Evolutionary conservation across 1,284 basidiomycete genomes (phyloP).

Genomic region (Filobasidium uniguttulatum): DNA sequence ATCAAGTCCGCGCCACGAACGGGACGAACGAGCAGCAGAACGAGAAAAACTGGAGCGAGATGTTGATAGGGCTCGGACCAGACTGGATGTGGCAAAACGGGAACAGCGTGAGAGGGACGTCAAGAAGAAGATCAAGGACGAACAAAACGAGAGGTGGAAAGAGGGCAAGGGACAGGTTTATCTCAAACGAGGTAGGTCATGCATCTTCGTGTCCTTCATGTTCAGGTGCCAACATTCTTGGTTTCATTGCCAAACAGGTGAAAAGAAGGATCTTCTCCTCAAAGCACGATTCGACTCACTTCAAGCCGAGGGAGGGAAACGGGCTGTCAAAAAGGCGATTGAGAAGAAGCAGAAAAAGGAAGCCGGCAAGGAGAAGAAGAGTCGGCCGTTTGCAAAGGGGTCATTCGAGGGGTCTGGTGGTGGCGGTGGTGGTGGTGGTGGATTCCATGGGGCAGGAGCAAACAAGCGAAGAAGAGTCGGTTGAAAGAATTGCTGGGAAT

Average conservation of each 20-base stretch:
- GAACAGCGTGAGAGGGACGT: slow-evolving; percentile 57
- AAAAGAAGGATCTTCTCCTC: slow-evolving; percentile 57
- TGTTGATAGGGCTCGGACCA: slow-evolving; percentile 61
- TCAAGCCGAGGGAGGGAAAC: slow-evolving; percentile 55
- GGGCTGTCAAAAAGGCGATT: slow-evolving; percentile 71
- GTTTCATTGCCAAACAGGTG: slow-evolving; percentile 42
- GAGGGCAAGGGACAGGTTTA: slow-evolving; percentile 72
- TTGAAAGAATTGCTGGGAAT: no score
- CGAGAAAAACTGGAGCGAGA: slow-evolving; percentile 62
- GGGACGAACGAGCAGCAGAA: slow-evolving; percentile 54
- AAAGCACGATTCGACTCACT: slow-evolving; percentile 64
- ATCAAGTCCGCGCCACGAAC: slow-evolving; percentile 51
- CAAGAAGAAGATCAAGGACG: slow-evolving; percentile 46
- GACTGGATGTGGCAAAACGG: slow-evolving; percentile 58
- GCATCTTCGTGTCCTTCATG: neutral
- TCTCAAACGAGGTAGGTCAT: slow-evolving; percentile 59
- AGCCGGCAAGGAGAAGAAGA: slow-evolving; percentile 77
- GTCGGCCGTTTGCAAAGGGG: slow-evolving; percentile 48
- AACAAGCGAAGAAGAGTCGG: slow-evolving; percentile 12
- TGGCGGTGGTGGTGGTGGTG: slow-evolving; percentile 13
- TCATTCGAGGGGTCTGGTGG: slow-evolving; percentile 14
- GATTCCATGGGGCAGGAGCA: slow-evolving; percentile 9
- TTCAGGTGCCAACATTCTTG: neutral
- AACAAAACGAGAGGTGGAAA: slow-evolving; percentile 58
- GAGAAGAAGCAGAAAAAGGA: slow-evolving; percentile 80